Base-by-base conservation (phyloP, 768 basidiomycete species). In the Pilatotrama ljubarskyi region DNA sequence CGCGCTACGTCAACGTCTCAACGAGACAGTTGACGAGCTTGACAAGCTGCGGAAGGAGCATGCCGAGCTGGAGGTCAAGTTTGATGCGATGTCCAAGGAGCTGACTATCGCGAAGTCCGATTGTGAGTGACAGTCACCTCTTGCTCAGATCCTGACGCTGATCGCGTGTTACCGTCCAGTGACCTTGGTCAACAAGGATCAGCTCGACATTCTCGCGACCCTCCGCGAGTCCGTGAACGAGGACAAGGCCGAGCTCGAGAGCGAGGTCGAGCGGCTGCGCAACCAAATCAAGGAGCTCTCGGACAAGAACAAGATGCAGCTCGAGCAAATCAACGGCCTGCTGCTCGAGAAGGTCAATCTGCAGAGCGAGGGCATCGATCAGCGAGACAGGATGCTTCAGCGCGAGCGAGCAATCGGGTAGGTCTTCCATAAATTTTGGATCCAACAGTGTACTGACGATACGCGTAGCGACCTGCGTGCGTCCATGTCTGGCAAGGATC, bases 141-240 rank as follows among this genome's bases (percentile, higher is more conserved):
- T 48, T n/a, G 20, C 52, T 7, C 18, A 35, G 51, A 26, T 0
- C 13, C 14, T 5, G 26, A 38, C 11, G n/a, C 40, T 29, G 10
- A 47, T 17, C 5, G 10, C n/a, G 24, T 36, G 37, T 58, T 63
- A 7, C 48, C 24, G 37, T 35, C 13, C 67, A 96, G 95, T 98
- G 68, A 90, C 84, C 44, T 81, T 98, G 43, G 89, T 98, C 44
- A 91, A 94, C 77, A 93, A 92, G 71, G 94, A 97, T 70, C 93
- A 98, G 71, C 77, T 95, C 20, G 95, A 95, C 52, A 93, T 95
- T 58, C 85, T 98, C 32, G 82, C 87, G 2, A 86, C 86, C 6
- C 76, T 97, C 25, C 87, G 95, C 41, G 92, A 93, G 59, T 93
- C 91, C 1, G 91, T 96, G 42, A 89, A 88, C 69, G 88, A 91